Conservation (phyloP, 2,329 filamentous ascomycete species). For the Diaporthe sp. region DNA sequence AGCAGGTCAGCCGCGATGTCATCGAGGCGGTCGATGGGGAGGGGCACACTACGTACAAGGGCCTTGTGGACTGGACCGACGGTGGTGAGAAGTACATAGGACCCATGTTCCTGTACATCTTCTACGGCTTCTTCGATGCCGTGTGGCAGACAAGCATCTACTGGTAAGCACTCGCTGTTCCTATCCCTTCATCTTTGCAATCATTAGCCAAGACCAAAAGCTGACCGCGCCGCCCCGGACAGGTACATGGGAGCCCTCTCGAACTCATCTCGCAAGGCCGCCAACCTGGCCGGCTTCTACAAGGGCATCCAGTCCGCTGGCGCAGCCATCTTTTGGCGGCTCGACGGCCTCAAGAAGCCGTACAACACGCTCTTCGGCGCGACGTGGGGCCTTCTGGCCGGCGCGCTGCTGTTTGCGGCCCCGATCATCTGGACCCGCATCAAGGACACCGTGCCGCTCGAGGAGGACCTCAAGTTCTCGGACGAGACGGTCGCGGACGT, state of each 20-base stretch:
- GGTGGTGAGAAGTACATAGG: constrained; percentile 73
- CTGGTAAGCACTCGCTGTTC: constrained; percentile 75
- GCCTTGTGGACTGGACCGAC: constrained; percentile 73
- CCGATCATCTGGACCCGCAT: constrained; percentile 86
- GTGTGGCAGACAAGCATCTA: constrained; percentile 92
- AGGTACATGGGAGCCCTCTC: constrained; percentile 94
- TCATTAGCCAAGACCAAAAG: not conserved
- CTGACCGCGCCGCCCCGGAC: constrained; percentile 54
- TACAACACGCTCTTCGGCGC: constrained; percentile 80
- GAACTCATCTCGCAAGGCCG: constrained; percentile 92
- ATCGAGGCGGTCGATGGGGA: constrained; percentile 44
- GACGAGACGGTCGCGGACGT: constrained; percentile 87
- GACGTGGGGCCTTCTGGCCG: constrained; percentile 81
- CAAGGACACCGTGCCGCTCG: constrained; percentile 82
- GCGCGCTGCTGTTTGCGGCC: constrained; percentile 80
- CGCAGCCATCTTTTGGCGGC: constrained; percentile 79
- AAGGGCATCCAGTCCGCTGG: constrained; percentile 84
- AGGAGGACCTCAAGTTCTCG: constrained; percentile 86
- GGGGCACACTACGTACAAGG: constrained; percentile 43
- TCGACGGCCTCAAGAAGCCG: constrained; percentile 73
- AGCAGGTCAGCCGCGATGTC: constrained; percentile 65
- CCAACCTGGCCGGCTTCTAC: constrained; percentile 80
- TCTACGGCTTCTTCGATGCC: constrained; percentile 91
- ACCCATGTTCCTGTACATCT: constrained; percentile 90
- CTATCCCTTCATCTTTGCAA: not conserved